Evolutionary conservation across 768 basidiomycete species (phyloP).

Genomic region (Mycena alexandri): DNA sequence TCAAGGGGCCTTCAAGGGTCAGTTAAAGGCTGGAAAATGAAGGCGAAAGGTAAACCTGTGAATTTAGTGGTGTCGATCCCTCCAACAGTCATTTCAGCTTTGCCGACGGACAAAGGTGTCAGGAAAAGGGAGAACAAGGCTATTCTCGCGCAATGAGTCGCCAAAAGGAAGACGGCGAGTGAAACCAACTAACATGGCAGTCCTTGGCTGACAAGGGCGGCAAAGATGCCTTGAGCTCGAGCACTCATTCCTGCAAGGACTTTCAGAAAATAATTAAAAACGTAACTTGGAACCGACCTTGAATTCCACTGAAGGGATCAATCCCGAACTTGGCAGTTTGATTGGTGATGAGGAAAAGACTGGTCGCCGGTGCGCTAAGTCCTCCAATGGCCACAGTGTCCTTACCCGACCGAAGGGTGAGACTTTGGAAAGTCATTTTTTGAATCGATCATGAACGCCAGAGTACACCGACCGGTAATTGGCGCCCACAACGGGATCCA

Average conservation of each 20-base stretch:
- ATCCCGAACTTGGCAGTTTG: slow-evolving; percentile 66
- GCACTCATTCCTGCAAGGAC: slow-evolving; percentile 60
- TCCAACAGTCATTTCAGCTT: slow-evolving; percentile 67
- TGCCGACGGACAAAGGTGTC: slow-evolving; percentile 60
- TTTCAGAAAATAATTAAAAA: neutral
- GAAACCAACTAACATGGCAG: slow-evolving; percentile 57
- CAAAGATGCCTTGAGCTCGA: slow-evolving; percentile 64
- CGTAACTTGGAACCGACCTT: slow-evolving; percentile 48
- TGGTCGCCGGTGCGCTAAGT: slow-evolving; percentile 51
- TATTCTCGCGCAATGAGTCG: slow-evolving; percentile 37
- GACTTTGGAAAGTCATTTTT: slow-evolving; percentile 32
- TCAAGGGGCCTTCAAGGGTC: slow-evolving; percentile 51
- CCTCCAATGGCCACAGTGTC: slow-evolving; percentile 67
- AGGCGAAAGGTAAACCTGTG: slow-evolving; percentile 48
- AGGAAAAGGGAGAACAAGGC: slow-evolving; percentile 66
- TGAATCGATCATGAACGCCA: neutral
- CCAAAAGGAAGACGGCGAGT: neutral
- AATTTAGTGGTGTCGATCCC: slow-evolving; percentile 67
- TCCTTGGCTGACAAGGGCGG: slow-evolving; percentile 59
- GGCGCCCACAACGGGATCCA: slow-evolving; percentile 63
- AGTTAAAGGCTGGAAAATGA: slow-evolving; percentile 10
- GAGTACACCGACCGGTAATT: slow-evolving; percentile 48
- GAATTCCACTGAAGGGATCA: slow-evolving; percentile 70
- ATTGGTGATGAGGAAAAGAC: slow-evolving; percentile 64
- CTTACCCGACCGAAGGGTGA: slow-evolving; percentile 58